Percentiles rank a stretch among this genome's conserved stretches.
Conservation (phyloP, 441 rosid species). For the Populus tomentosa region DNA sequence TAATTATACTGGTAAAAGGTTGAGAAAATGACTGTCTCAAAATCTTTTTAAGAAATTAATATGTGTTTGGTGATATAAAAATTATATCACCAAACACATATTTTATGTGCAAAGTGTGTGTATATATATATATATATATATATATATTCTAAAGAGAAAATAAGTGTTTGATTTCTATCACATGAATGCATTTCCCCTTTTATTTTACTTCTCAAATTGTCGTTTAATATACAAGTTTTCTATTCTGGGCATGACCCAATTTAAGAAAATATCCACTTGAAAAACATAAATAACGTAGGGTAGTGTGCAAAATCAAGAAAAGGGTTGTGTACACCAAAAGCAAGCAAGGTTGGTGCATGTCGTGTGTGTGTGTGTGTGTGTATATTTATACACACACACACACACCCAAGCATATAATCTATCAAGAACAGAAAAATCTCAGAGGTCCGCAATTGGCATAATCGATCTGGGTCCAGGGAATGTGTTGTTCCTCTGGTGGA, state of each 20-base stretch:
- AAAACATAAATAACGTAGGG: background rate
- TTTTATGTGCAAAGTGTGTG: background rate
- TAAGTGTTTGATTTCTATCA: background rate
- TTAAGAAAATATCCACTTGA: background rate
- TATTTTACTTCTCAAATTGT: background rate
- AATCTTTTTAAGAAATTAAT: no score
- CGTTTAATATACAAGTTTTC: background rate
- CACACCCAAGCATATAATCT: background rate
- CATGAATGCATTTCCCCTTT: background rate
- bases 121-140: no score
- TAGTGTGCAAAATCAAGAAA: background rate
- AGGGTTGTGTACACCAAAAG: background rate
- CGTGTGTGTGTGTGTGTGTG: background rate
- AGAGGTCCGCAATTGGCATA: no score
- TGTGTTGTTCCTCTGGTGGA: background rate
- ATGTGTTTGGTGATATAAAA: no score
- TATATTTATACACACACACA: no score
- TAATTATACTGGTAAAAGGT: no score
- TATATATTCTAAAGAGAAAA: background rate
- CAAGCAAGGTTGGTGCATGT: background rate
- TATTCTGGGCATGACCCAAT: background rate
- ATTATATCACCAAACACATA: background rate
- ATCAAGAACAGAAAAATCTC: no score
- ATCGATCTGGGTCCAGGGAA: no score
- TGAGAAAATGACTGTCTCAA: no score